phyloP scores from a whole-genome alignment of 108 stramenopile species.

The Skeletonema grethae region DNA sequence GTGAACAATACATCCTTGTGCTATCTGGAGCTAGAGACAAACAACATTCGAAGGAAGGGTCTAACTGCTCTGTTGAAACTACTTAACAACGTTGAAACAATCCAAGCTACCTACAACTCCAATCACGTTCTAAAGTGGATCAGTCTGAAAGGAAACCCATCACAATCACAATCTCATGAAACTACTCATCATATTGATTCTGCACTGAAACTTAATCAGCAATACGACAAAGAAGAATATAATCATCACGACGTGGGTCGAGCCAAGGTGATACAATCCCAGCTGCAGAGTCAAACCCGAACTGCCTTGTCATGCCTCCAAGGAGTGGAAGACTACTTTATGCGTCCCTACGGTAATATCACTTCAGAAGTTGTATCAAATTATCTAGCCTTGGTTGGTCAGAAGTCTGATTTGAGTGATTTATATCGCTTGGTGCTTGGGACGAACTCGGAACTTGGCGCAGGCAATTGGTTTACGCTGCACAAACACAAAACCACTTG shows the following conservation, averaged over 20 bases:
- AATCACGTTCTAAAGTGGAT: background rate
- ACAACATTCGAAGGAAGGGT: background rate
- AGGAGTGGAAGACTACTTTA: background rate
- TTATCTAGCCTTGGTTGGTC: background rate
- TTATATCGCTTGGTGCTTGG: background rate
- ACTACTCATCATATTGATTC: background rate
- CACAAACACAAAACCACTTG: background rate
- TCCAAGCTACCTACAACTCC: background rate
- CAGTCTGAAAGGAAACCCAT: background rate
- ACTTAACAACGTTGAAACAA: background rate
- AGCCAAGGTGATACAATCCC: background rate
- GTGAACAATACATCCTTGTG: background rate
- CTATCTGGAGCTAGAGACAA: background rate
- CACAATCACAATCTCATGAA: background rate
- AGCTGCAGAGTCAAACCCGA: background rate
- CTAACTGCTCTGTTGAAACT: background rate
- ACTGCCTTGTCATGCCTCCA: background rate
- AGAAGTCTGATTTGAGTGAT: background rate
- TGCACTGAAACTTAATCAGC: background rate
- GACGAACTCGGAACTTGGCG: background rate
- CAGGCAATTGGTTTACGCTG: background rate
- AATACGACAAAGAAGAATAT: background rate
- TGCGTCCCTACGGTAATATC: background rate
- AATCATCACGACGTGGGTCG: background rate
- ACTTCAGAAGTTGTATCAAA: background rate